Evolutionary conservation across 2,329 filamentous ascomycete genomes (phyloP).

Genomic region (Stemphylium beticola): DNA sequence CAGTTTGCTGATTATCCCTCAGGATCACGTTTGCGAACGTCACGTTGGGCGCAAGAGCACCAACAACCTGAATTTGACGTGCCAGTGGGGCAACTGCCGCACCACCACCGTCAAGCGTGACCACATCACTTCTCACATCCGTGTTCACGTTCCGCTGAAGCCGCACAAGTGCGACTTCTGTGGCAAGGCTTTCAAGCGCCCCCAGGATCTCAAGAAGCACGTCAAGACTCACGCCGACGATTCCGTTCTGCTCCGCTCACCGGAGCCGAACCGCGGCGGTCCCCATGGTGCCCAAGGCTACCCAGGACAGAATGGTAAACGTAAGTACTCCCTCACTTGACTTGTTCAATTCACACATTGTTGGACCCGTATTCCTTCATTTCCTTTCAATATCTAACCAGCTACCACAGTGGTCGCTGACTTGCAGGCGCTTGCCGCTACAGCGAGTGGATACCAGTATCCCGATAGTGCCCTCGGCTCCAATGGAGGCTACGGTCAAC

Average conservation of each 20-base stretch:
- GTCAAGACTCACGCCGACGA: conserved; percentile 99
- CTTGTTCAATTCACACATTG: background rate
- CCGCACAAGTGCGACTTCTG: conserved; percentile 99
- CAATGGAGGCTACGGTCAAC: conserved; percentile 52
- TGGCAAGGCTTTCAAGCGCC: conserved; percentile 98
- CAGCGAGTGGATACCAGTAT: conserved; percentile 57
- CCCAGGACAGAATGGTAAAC: conserved; percentile 47
- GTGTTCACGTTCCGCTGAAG: conserved; percentile 97
- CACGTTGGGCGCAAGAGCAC: conserved; percentile 99
- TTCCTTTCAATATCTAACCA: conserved; percentile 44
- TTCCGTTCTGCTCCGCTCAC: conserved; percentile 74
- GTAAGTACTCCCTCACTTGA: conserved; percentile 39
- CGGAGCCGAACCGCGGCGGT: conserved; percentile 61
- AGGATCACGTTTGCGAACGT: conserved; percentile 98
- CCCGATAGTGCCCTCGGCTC: conserved; percentile 49
- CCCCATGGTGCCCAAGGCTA: conserved; percentile 45
- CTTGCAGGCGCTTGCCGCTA: conserved; percentile 57
- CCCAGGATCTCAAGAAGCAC: conserved; percentile 98
- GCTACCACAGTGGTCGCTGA: conserved; percentile 51
- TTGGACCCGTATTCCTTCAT: conserved; percentile 3
- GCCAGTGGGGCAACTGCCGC: conserved; percentile 94
- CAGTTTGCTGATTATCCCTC: conserved; percentile 20
- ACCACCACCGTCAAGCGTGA: conserved; percentile 98
- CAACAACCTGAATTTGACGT: conserved; percentile 97
- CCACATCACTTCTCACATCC: conserved; percentile 98